Evolutionary conservation across 257 asterid genomes (phyloP).

Genomic region (Verbena officinalis): DNA sequence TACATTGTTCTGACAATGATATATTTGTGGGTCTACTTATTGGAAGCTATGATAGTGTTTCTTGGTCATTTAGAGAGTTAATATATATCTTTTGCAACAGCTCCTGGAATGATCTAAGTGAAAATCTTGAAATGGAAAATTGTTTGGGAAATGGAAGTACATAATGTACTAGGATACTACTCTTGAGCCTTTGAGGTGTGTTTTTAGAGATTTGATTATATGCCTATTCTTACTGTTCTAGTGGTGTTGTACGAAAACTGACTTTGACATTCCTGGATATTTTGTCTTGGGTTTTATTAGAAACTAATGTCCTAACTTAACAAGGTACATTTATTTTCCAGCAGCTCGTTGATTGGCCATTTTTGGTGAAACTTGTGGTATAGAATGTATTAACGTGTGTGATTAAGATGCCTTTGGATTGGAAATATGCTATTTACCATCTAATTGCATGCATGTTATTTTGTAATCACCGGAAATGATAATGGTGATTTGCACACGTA

Average conservation of each 20-base stretch:
- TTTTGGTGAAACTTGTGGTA: not conserved
- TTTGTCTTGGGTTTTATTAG: not conserved
- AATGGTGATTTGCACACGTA: too few relatives aligned
- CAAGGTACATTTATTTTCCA: not conserved
- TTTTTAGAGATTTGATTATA: not conserved
- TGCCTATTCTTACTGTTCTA: not conserved
- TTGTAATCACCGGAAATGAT: too few relatives aligned
- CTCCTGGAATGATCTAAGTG: not conserved
- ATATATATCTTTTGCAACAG: not conserved
- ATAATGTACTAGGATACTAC: not conserved
- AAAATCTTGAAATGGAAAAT: not conserved
- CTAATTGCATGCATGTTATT: not conserved
- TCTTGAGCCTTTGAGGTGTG: not conserved
- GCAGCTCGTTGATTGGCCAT: not conserved
- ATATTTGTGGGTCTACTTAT: not conserved
- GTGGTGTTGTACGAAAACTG: not conserved
- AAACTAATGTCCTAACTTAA: not conserved
- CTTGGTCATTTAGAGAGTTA: constrained; percentile 14
- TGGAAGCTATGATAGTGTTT: not conserved
- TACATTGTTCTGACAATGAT: not conserved
- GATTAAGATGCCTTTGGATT: not conserved
- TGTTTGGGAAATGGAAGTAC: not conserved
- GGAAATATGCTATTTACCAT: not conserved
- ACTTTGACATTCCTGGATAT: not conserved
- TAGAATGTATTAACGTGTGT: not conserved